A percentile compares a stretch with the other conserved stretches of the same genome.
phyloP scores from a whole-genome alignment of 306 rosid genomes.

The Trichosanthes cucumerina region DNA sequence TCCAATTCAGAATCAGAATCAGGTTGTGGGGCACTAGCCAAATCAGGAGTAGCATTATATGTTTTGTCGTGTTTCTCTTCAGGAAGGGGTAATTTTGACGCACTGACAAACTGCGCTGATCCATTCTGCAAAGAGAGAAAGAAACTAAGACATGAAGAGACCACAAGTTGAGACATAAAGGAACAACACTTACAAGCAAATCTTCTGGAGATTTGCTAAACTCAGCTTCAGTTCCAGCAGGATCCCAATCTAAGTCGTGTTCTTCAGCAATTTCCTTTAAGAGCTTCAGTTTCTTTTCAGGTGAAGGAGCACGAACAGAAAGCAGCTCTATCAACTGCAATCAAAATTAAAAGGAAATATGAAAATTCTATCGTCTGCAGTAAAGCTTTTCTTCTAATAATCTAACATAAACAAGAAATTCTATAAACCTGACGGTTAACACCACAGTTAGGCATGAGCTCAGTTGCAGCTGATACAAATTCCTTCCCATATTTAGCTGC shows the following conservation, averaged over 20 bases:
- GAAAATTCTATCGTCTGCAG: conserved; percentile 2
- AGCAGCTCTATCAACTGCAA: conserved; percentile 77
- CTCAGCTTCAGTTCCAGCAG: conserved; percentile 76
- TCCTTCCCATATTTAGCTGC: conserved; percentile 79
- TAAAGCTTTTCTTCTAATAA: neutral
- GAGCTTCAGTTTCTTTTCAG: conserved; percentile 78
- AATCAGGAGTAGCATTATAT: conserved; percentile 20
- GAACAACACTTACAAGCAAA: conserved; percentile 44
- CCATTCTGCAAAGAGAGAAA: conserved; percentile 43
- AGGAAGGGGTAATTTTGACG: conserved; percentile 57
- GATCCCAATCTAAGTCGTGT: conserved; percentile 89
- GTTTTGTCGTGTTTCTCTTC: conserved; percentile 55
- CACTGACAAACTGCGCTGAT: conserved; percentile 43
- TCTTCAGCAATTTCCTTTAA: conserved; percentile 92
- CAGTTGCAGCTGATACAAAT: conserved; percentile 76
- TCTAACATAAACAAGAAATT: conserved; percentile 10
- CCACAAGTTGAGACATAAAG: conserved; percentile 9
- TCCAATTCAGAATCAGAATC: conserved; percentile 71
- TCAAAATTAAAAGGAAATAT: conserved; percentile 17
- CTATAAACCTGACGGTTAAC: conserved; percentile 86
- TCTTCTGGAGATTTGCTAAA: conserved; percentile 70
- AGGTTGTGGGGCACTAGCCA: conserved; percentile 29
- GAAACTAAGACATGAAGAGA: conserved; percentile 5
- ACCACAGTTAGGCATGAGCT: conserved; percentile 84
- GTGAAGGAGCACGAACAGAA: conserved; percentile 80